These are phyloP conservation scores for Volvox reticuliferus DNA, from an alignment of 139 green algal genomes.

Conservation along the genomic window DNA sequence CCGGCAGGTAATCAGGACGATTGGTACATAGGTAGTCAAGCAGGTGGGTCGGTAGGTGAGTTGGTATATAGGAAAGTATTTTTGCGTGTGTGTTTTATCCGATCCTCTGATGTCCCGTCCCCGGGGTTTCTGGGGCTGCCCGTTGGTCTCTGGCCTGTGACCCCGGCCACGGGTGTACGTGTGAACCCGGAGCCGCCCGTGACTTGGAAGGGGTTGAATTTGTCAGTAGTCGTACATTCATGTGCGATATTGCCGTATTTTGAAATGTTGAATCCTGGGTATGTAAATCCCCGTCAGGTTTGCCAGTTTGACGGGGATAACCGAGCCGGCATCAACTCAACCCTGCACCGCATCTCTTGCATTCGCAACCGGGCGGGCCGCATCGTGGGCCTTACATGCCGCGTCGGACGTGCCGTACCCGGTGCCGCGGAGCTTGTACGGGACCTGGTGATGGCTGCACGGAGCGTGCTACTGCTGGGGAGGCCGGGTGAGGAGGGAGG, in stretches of 20 bases:
- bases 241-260: too few relatives aligned
- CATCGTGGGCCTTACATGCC: conserved; percentile 84
- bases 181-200: too few relatives aligned
- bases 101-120: too few relatives aligned
- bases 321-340: conserved; percentile 86
- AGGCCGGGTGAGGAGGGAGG: conserved; percentile 12
- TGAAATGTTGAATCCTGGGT: background rate
- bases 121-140: too few relatives aligned
- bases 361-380: conserved; percentile 79
- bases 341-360: conserved; percentile 87
- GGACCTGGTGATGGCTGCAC: conserved; percentile 57
- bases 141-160: too few relatives aligned
- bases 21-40: conserved; percentile 43
- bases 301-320: conserved; percentile 87
- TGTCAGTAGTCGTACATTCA: too few relatives aligned
- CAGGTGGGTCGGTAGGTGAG: too few relatives aligned
- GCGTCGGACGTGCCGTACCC: conserved; percentile 78
- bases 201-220: too few relatives aligned
- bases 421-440: conserved; percentile 70
- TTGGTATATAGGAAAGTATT: too few relatives aligned
- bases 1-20: too few relatives aligned
- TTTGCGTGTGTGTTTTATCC: too few relatives aligned
- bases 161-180: too few relatives aligned
- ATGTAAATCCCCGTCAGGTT: conserved; percentile 24
- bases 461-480: conserved; percentile 67